Base-by-base conservation (phyloP, 2,329 filamentous ascomycete genomes). In the Cladophialophora chaetospira region DNA sequence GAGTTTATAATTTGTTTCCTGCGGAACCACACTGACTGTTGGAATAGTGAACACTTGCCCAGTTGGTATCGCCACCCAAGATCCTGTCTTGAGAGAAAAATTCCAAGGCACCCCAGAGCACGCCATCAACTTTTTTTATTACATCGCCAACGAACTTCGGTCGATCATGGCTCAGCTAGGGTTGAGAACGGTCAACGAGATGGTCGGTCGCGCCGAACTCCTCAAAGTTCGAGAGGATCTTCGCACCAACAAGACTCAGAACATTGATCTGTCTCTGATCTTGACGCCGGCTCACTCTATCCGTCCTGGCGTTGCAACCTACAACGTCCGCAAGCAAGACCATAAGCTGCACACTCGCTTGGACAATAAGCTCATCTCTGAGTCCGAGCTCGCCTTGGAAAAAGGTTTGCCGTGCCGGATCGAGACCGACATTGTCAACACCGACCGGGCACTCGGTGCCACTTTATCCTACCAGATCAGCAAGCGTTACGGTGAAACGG, bases 41-140 rank as follows among this genome's bases (percentile, higher is more conserved):
- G 25, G 13, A 17, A 60, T 53, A 49, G 21, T 82, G 51, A 95
- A 94, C 70, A 91, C 88, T 2, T 88, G 92, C 77, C 91, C 92
- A 8, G 92, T 97, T 9, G 93, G 93, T 73, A 96, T 97, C 59
- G 93, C 93, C 3, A 96, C 92, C 0, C 93, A 97, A 71, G 92
- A 97, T 67, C 91, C 91, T n/a, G 88, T 93, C 71, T 82, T 97
- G 2, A 85, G 93, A 59, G 89, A 92, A 81, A 97, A 97, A 77
- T 97, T 97, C 75, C 81, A 86, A 65, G 93, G 93, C 61, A 92
- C 90, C 1, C 92, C 93, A 9, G 93, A 97, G 77, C 91, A 97
- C 67, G 92, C 96, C 56, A 97, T 97, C 75, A 97, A 97, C 82
- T 97, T 97, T 81, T 96, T 96, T 78, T 97, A 97, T 79, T 97